Base-by-base conservation (phyloP, 2,329 filamentous ascomycete species). In the Talaromyces sp. region DNA sequence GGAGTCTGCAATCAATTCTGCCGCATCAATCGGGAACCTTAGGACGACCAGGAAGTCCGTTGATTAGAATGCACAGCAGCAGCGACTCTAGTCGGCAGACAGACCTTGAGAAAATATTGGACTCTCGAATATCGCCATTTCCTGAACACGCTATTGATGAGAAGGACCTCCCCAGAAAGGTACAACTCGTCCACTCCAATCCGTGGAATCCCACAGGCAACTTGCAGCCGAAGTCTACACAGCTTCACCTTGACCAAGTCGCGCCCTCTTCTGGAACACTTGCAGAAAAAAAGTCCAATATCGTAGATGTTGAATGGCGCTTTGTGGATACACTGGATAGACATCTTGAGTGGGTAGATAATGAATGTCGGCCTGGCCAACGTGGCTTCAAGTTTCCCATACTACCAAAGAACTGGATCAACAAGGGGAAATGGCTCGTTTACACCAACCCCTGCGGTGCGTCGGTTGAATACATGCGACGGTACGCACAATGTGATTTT, bases 321-420 rank as follows among this genome's bases (percentile, higher is more conserved):
- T 65, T 79, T 58, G 68, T 79, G 43, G 69, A 77, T 57, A 68
- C 70, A 24, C 63, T 80, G 49, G 70, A 77, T 65, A 73, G 78
- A 57, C 78, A 73, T 64, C 70, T 80, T 3, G 68, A 73, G 50
- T 80, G 78, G 78, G 66, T 78, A 13, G 71, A 73, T 35, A 69
- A 74, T 47, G 77, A 80, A 65, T 71, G 75, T 24, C 76, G 73
- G 5, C 78, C 78, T 6, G 78, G 78, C 10, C 72, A 75, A 56
- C 78, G 75, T 65, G 74, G 77, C 6, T 79, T 75, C 61, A 76
- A 79, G 65, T 80, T 80, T 63, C 70, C 75, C 27, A 65, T 77
- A 24, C 72, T 80, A 47, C 73, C 77, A 37, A 79, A 79, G 57
- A 78, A 79, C 64, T 80, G 78, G 78, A 60, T 80, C n/a, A 80